Evolutionary conservation across 139 green algal species (phyloP), one percentile per base, ranked within the genome.

Genomic region (Microglena sp.): DNA sequence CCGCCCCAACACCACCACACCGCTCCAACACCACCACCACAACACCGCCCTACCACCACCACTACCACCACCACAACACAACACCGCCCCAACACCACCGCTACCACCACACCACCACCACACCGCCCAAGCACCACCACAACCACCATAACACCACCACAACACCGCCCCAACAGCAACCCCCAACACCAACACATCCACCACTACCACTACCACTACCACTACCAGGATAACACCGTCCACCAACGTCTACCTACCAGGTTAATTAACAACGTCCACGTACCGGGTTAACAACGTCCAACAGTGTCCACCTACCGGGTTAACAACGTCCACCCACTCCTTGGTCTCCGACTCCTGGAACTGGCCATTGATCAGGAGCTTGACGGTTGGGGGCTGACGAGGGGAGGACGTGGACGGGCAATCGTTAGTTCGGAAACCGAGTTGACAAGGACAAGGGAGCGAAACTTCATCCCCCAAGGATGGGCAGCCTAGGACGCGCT

Each of bases 311-410:
- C 11, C 32, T n/a, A 90, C 87, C 36, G 91, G 91, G 66, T 95
- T 91, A 5, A 72, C 69, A 0, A 96, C 84, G 29, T 89, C 72
- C 0, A 95, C 45, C 72, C 75, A 94, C 4, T 84, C 56, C 7
- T 56, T 74, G 2, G 84, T 80, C 3, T 71, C 63, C 1, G 77
- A 90, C 7, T 92, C 81, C 18, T 83, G 63, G 30, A 93, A 88
- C 46, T 88, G 29, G 0, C 88, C 88, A 62, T 92, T 69, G 34
- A 97, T 92, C 1, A 85, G 56, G 4, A 85, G 69, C 74, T 80
- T 76, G 6, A 80, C 68, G 24, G 21, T 60, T 53, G n/a, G n/a
- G n/a, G n/a, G n/a, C n/a, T n/a, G n/a, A n/a, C n/a, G n/a, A n/a
- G n/a, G n/a, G n/a, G n/a, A n/a, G n/a, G n/a, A n/a, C n/a, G n/a